A percentile compares a stretch with the other conserved stretches of the same genome.
Evolutionary conservation across 495 filamentous ascomycete genomes (phyloP).

Genomic region (Podospora fimiseda): DNA sequence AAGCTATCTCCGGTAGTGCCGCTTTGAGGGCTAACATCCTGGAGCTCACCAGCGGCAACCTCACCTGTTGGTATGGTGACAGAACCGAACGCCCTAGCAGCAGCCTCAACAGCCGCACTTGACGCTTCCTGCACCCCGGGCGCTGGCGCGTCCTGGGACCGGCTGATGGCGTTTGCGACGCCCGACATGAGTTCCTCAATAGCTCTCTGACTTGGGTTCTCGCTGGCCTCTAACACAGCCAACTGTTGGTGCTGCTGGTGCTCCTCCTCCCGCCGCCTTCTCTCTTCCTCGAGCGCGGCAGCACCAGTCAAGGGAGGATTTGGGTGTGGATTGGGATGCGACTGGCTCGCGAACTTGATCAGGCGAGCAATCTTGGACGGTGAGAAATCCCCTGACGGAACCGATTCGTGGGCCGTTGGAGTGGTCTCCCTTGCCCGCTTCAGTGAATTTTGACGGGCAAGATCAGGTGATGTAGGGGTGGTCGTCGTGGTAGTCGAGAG

Average conservation of each 20-base stretch:
- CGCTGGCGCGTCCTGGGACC: constrained; percentile 38
- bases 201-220: constrained; percentile 48
- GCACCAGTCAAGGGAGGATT: constrained; percentile 41
- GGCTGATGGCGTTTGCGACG: constrained; percentile 46
- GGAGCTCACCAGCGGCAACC: constrained; percentile 22
- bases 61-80: constrained; percentile 31
- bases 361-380: constrained; percentile 49
- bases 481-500: constrained; percentile 25
- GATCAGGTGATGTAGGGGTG: constrained; percentile 22
- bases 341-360: constrained; percentile 41
- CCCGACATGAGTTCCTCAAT: constrained; percentile 50
- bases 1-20: constrained; percentile 32
- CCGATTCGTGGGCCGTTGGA: constrained; percentile 33
- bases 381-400: constrained; percentile 36
- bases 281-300: constrained; percentile 51
- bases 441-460: constrained; percentile 33
- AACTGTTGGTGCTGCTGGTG: constrained; percentile 35
- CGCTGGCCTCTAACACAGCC: constrained; percentile 36
- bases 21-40: constrained; percentile 38
- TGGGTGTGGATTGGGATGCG: constrained; percentile 6
- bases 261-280: constrained; percentile 43
- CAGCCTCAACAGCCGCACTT: constrained; percentile 29
- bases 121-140: constrained; percentile 19
- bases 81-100: constrained; percentile 23
- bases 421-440: constrained; percentile 46